Percentiles rank a stretch among this genome's conserved stretches.
phyloP scores from a whole-genome alignment of 768 basidiomycete species.

The Pholiota conissans region DNA sequence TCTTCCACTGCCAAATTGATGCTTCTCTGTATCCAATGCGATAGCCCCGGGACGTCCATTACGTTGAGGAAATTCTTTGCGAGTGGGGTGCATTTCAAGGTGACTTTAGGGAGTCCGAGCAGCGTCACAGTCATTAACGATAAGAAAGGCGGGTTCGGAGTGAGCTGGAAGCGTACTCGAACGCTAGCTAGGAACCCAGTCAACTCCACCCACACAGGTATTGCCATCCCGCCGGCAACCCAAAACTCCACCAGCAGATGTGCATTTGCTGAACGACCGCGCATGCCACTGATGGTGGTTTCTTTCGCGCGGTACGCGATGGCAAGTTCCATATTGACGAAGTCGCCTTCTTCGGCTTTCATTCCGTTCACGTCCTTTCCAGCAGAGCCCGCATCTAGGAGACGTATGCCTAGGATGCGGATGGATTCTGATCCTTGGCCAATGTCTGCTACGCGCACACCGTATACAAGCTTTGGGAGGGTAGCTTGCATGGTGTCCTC shows the following conservation, averaged over 20 bases:
- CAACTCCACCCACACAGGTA: slow-evolving; percentile 73
- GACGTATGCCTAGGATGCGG: slow-evolving; percentile 68
- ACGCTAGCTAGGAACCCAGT: slow-evolving; percentile 64
- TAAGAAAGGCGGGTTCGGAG: slow-evolving; percentile 66
- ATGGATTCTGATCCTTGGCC: slow-evolving; percentile 69
- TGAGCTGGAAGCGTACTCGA: slow-evolving; percentile 70
- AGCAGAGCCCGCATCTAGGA: slow-evolving; percentile 33
- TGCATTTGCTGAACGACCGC: slow-evolving; percentile 52
- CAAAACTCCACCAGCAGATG: slow-evolving; percentile 74
- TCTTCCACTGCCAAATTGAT: slow-evolving; percentile 62
- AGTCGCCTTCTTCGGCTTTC: slow-evolving; percentile 43
- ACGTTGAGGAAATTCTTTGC: slow-evolving; percentile 65
- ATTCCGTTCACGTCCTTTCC: slow-evolving; percentile 27
- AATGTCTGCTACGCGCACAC: slow-evolving; percentile 72
- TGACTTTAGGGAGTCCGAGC: slow-evolving; percentile 68
- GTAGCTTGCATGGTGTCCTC: slow-evolving; percentile 60
- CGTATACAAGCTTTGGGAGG: slow-evolving; percentile 48
- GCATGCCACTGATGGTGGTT: slow-evolving; percentile 33
- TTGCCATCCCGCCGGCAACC: slow-evolving; percentile 41
- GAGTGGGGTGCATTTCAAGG: slow-evolving; percentile 65
- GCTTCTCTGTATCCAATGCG: slow-evolving; percentile 64
- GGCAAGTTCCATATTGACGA: slow-evolving; percentile 69
- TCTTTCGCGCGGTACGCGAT: slow-evolving; percentile 64
- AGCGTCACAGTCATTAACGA: slow-evolving; percentile 54
- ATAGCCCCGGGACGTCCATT: slow-evolving; percentile 75